Evolutionary conservation across 495 filamentous ascomycete species (phyloP).

Genomic region (Aspergillus nanangensis): DNA sequence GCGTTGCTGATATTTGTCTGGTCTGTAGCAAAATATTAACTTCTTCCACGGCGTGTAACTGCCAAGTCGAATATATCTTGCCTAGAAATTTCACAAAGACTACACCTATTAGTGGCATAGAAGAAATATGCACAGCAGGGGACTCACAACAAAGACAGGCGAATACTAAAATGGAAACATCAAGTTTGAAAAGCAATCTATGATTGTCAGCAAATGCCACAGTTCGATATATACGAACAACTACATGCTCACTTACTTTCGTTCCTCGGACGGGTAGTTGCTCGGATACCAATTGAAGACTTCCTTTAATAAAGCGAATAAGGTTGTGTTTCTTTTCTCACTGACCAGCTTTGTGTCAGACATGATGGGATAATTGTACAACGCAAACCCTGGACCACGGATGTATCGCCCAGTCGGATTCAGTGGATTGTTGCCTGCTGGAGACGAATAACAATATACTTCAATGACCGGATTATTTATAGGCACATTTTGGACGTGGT

Average conservation of each 20-base stretch:
- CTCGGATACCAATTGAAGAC: conserved; percentile 48
- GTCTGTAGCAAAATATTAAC: conserved; percentile 21
- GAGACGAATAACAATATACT: too few species aligned
- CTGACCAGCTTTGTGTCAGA: conserved; percentile 11
- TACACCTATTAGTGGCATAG: conserved; percentile 7
- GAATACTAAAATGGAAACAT: conserved; percentile 30
- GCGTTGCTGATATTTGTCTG: conserved; percentile 48
- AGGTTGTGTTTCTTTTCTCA: conserved; percentile 13
- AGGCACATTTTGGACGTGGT: too few species aligned
- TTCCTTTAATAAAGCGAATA: conserved; percentile 35
- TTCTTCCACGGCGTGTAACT: background rate
- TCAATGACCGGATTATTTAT: too few species aligned
- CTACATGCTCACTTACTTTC: conserved; percentile 23
- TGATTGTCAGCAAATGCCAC: background rate
- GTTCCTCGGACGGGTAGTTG: conserved; percentile 34
- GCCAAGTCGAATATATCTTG: conserved; percentile 5
- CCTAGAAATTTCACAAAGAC: conserved; percentile 34
- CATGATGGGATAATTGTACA: too few species aligned
- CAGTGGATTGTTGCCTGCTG: too few species aligned
- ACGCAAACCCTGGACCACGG: too few species aligned
- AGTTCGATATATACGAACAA: background rate
- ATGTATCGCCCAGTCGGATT: too few species aligned
- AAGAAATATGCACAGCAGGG: background rate
- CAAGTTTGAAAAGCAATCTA: conserved; percentile 28
- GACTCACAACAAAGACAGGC: conserved; percentile 35